Evolutionary conservation across 139 green algal genomes (phyloP), one percentile per base, ranked within the genome.

Genomic region (Yamagishiella unicocca): DNA sequence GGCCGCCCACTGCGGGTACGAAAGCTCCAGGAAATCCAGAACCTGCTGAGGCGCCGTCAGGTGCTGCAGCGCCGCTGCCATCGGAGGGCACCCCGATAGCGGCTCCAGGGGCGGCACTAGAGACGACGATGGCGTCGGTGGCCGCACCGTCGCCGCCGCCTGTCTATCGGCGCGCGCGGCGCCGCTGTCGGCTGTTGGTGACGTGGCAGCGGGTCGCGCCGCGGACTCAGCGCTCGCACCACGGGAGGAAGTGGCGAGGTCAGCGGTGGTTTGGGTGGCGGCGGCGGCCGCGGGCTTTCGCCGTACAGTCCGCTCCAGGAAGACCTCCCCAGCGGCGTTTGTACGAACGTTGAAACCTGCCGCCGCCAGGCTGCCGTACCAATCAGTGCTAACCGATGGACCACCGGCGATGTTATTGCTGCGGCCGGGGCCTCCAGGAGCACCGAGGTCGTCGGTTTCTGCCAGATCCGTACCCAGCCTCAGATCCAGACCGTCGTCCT

Each of bases 11-110:
- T 45, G 4, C 21, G 61, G 42, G 61, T 76, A 85, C 61, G 79
- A 62, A 61, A 85, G 31, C 40, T 85, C 79, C 61, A 85, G 29
- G 22, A 85, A 75, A 33, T 85, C 79, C 24, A 85, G 61, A 27
- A 85, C 79, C 27, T 84, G 78, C 61, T 84, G 78, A 12, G 78
- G 78, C 4, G 55, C 61, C 22, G 31, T 61, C 37, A 84, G 58
- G 4, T 17, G 27, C 40, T 43, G 33, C 38, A 84, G 61, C 3
- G 78, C 78, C 55, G 38, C n/a, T 5, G 42, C 78, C 1, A 84
- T 45, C 10, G 54, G 27, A 10, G 78, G 76, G 19, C 54, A 37
- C 1, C 54, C 54, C 17, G 46, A 35, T 4, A 82, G 14, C 31
- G 74, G 45, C 54, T 37, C 54, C 76, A 83, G 54, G 43, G 76